phyloP scores from a whole-genome alignment of 352 stramenopile genomes.

The Plasmopara muralis region DNA sequence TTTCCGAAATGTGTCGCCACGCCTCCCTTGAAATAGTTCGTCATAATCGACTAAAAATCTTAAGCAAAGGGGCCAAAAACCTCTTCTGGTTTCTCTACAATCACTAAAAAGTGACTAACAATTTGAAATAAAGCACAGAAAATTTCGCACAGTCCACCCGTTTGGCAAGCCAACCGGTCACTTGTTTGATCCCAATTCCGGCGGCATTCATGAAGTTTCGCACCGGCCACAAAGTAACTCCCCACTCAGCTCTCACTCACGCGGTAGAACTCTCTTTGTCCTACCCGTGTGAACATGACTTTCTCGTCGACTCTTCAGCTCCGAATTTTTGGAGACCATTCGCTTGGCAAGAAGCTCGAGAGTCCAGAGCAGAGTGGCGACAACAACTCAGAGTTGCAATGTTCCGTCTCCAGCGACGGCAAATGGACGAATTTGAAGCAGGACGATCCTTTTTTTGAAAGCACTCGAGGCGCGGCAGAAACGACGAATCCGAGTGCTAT shows the following conservation, averaged over 20 bases:
- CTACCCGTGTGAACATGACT: conserved; percentile 21
- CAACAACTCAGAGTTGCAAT: conserved; percentile 14
- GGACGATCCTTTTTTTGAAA: conserved; percentile 11
- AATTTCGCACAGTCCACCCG: conserved; percentile 21
- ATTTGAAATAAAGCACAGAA: conserved; percentile 27
- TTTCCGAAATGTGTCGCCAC: background rate
- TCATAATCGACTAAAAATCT: background rate
- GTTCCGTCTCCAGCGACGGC: conserved; percentile 16
- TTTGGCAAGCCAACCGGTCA: conserved; percentile 16
- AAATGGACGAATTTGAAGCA: conserved; percentile 25
- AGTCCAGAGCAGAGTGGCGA: conserved; percentile 13
- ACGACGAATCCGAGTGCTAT: background rate
- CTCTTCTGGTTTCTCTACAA: background rate
- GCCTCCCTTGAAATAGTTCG: background rate
- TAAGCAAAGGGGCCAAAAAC: background rate
- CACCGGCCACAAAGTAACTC: conserved; percentile 20
- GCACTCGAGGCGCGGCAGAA: background rate
- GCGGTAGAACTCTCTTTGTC: conserved; percentile 12
- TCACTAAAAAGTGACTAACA: background rate
- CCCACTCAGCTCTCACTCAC: conserved; percentile 6
- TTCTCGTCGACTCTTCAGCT: conserved; percentile 31
- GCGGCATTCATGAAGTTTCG: conserved; percentile 34
- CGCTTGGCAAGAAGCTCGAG: conserved; percentile 21
- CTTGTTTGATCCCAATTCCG: conserved; percentile 17
- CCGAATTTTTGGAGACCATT: conserved; percentile 21